Percentiles rank a stretch among this genome's conserved stretches.
phyloP scores from a whole-genome alignment of 108 stramenopile species.

The Chaetoceros tenuissimus region DNA sequence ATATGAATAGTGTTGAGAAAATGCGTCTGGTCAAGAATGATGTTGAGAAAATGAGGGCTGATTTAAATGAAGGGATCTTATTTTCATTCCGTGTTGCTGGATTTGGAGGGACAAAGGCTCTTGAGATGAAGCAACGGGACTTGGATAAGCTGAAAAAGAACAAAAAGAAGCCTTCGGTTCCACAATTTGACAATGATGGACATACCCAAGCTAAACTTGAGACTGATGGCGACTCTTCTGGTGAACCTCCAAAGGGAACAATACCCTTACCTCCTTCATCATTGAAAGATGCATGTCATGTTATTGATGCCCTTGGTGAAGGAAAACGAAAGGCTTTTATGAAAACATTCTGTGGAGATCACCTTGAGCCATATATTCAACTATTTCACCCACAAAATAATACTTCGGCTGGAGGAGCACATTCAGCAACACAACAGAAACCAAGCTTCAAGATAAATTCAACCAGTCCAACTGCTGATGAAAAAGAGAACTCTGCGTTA shows the following conservation, averaged over 20 bases:
- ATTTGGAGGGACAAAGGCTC: conserved; percentile 34
- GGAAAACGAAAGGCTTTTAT: conserved; percentile 67
- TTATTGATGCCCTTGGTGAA: conserved; percentile 88
- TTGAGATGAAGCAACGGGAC: conserved; percentile 22
- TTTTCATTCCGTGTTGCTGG: conserved; percentile 54
- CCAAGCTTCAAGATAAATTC: conserved; percentile 51
- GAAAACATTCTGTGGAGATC: conserved; percentile 68
- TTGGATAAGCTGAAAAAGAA: conserved; percentile 6
- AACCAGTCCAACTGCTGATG: neutral
- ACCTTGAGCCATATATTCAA: conserved; percentile 71
- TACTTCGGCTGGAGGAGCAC: conserved; percentile 3
- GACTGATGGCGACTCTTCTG: no score
- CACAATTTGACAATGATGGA: no score
- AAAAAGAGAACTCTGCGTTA: conserved; percentile 12
- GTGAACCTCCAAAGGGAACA: no score
- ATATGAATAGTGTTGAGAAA: conserved; percentile 51
- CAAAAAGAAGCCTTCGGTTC: conserved; percentile 15
- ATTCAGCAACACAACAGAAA: conserved; percentile 7
- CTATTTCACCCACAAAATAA: conserved; percentile 46
- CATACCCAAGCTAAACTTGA: no score
- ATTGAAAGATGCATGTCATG: neutral
- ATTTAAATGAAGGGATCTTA: conserved; percentile 49
- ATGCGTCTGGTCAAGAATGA: conserved; percentile 54
- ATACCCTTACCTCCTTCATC: no score
- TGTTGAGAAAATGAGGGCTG: conserved; percentile 41